Conservation (phyloP, 2,329 filamentous ascomycete species). For the Coniochaeta sp. region DNA sequence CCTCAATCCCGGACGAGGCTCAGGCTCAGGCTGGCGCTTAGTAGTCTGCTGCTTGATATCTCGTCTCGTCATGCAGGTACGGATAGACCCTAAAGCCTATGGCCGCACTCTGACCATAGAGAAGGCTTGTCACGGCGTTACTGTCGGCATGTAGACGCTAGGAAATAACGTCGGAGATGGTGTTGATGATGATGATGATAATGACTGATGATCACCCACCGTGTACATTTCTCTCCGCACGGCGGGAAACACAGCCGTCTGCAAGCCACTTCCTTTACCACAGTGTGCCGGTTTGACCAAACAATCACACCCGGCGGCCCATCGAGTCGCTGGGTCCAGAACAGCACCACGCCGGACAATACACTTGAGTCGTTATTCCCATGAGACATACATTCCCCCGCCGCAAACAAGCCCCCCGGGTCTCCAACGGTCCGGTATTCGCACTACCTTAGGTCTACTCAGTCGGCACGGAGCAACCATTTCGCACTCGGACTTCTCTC, state of each 20-base stretch:
- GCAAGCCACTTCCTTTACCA: no score
- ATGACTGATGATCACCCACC: no score
- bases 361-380: background rate
- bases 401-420: background rate
- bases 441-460: no score
- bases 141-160: background rate
- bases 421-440: background rate
- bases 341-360: background rate
- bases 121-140: background rate
- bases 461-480: background rate
- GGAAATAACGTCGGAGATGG: background rate
- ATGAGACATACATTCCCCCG: background rate
- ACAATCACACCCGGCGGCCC: no score
- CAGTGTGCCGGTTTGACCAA: no score
- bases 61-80: background rate
- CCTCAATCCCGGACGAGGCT: background rate
- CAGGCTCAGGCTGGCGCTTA: background rate
- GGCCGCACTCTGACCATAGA: background rate
- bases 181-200: background rate
- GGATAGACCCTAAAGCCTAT: background rate
- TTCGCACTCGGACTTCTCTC: background rate
- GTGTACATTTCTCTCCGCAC: no score
- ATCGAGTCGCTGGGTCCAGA: background rate
- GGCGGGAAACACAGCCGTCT: no score
- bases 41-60: background rate